Conservation (phyloP, 2,329 filamentous ascomycete species). For the Pseudonectria buxi region DNA sequence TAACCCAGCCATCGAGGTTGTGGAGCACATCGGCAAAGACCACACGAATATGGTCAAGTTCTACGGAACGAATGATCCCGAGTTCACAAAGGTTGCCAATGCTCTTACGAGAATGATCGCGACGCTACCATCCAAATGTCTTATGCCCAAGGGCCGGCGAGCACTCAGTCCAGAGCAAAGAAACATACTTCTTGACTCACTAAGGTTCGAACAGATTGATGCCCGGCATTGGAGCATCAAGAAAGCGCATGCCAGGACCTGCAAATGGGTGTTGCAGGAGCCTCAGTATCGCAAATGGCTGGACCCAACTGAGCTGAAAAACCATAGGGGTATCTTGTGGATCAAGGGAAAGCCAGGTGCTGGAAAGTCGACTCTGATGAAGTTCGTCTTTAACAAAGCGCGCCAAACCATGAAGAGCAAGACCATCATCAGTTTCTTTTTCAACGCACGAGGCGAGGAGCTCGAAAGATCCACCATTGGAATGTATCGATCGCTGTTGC, state of each 20-base stretch:
- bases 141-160: too few species aligned
- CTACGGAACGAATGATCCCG: conserved; percentile 17
- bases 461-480: conserved; percentile 40
- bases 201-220: conserved; percentile 10
- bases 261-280: conserved; percentile 9
- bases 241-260: conserved; percentile 10
- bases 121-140: background rate
- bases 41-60: conserved; percentile 33
- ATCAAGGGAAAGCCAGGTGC: conserved; percentile 40
- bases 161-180: background rate
- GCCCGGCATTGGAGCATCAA: conserved; percentile 6
- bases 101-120: conserved; percentile 7
- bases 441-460: conserved; percentile 38
- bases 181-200: conserved; percentile 4
- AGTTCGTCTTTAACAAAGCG: conserved; percentile 21
- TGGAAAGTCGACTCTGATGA: conserved; percentile 43
- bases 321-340: conserved; percentile 35
- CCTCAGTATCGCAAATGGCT: conserved; percentile 7
- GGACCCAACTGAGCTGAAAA: background rate
- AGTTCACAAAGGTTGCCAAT: conserved; percentile 26
- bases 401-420: conserved; percentile 4
- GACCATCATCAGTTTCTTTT: conserved; percentile 40
- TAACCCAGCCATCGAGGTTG: conserved; percentile 22
- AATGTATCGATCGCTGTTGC: conserved; percentile 44
- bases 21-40: conserved; percentile 25